These are phyloP conservation scores for Capsicum rhomboideum DNA, from an alignment of 257 asterid genomes.

Conservation along the genomic window DNA sequence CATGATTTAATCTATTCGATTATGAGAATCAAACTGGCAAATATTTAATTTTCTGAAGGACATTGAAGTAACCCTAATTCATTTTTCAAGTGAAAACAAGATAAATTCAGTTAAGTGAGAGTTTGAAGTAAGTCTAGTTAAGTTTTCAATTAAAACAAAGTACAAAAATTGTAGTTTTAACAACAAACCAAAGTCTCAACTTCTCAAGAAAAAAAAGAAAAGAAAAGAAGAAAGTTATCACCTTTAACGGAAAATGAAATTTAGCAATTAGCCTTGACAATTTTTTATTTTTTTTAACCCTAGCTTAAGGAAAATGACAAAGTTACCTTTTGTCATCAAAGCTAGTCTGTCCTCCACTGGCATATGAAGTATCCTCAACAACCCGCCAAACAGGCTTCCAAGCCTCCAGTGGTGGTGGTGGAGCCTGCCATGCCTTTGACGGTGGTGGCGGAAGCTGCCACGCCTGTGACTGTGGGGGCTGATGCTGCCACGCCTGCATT, in stretches of 20 bases:
- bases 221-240: neutral
- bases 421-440: constrained; percentile 64
- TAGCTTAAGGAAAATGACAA: neutral
- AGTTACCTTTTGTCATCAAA: constrained; percentile 59
- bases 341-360: constrained; percentile 37
- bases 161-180: neutral
- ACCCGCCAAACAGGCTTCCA: constrained; percentile 77
- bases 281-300: neutral
- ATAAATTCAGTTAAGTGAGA: no score
- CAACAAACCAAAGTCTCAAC: neutral
- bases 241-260: neutral
- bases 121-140: no score
- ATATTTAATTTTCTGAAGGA: no score
- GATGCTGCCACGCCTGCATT: no score
- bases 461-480: no score
- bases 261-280: neutral
- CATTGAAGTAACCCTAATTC: no score
- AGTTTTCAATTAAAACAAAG: no score
- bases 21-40: neutral
- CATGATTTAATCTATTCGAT: neutral
- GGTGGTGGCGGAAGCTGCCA: constrained; percentile 53
- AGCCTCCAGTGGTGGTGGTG: constrained; percentile 45
- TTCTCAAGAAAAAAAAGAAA: no score
- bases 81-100: no score
- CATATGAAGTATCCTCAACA: constrained; percentile 44